Conservation (phyloP, 2,329 filamentous ascomycete genomes). For the Tolypocladium tundrense region DNA sequence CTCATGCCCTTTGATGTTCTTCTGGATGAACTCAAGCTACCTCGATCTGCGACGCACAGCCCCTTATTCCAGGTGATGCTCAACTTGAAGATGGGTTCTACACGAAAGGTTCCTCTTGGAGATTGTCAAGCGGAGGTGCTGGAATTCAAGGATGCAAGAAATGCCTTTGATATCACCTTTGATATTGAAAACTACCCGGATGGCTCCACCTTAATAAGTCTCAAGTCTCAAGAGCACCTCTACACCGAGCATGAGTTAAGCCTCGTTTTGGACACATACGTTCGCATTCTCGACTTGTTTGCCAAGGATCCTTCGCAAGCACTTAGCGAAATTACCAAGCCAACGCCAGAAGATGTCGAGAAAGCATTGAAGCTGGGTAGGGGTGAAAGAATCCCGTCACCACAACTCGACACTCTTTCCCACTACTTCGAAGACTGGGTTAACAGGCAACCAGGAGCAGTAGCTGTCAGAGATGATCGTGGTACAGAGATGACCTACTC, state of each 20-base stretch:
- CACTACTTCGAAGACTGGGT: not conserved
- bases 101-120: not conserved
- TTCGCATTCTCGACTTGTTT: not conserved
- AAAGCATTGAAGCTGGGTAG: not conserved
- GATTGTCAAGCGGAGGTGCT: not conserved
- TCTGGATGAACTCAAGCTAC: conserved; percentile 28
- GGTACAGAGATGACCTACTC: conserved; percentile 1
- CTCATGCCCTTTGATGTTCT: conserved; percentile 35
- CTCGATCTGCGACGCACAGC: conserved; percentile 23
- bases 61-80: conserved; percentile 37
- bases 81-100: conserved; percentile 19
- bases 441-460: not conserved
- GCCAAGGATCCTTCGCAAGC: not conserved
- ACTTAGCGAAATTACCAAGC: not conserved
- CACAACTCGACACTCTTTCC: not conserved
- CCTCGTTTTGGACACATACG: not conserved
- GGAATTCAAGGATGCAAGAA: not conserved
- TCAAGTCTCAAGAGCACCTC: conserved; percentile 1
- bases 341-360: not conserved
- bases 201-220: not conserved
- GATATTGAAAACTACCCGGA: conserved; percentile 1
- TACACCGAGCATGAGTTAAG: not conserved
- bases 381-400: not conserved
- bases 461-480: conserved; percentile 2
- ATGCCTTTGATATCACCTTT: conserved; percentile 1